These are phyloP conservation scores for Xylariaceae sp. DNA, from an alignment of 2,329 filamentous ascomycete species.

Conservation along the genomic window DNA sequence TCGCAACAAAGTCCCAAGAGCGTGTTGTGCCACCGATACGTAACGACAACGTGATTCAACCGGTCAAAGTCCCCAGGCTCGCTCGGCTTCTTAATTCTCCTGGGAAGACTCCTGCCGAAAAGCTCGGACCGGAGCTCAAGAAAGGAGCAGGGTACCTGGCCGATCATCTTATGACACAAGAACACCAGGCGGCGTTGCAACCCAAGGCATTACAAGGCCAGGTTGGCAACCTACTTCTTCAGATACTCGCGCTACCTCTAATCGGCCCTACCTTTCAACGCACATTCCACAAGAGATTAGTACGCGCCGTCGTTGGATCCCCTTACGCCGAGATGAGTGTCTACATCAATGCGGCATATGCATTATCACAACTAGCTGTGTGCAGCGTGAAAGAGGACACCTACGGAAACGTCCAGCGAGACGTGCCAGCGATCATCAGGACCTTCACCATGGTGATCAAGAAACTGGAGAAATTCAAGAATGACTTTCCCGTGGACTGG, in stretches of 20 bases:
- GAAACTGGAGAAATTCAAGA: constrained; percentile 65
- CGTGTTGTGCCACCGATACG: constrained; percentile 39
- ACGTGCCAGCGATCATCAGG: constrained; percentile 71
- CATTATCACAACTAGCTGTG: constrained; percentile 65
- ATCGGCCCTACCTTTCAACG: constrained; percentile 68
- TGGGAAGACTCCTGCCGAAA: constrained; percentile 45
- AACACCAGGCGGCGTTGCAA: constrained; percentile 52
- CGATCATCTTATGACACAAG: constrained; percentile 45
- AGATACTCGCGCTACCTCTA: constrained; percentile 44
- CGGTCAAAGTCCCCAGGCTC: constrained; percentile 33
- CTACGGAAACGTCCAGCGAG: constrained; percentile 80
- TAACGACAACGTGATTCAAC: constrained; percentile 44
- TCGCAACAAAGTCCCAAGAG: constrained; percentile 28
- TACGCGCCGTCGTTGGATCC: constrained; percentile 65
- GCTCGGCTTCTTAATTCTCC: constrained; percentile 45
- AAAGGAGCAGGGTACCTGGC: constrained; percentile 46
- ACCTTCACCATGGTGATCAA: constrained; percentile 66
- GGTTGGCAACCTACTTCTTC: constrained; percentile 45
- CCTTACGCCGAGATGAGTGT: constrained; percentile 67
- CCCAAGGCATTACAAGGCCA: constrained; percentile 47
- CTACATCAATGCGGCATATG: constrained; percentile 68
- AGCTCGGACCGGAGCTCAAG: constrained; percentile 49
- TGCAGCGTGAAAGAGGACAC: constrained; percentile 75
- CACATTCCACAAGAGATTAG: constrained; percentile 61
- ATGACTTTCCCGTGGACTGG: constrained; percentile 64